phyloP scores from a whole-genome alignment of 2,329 filamentous ascomycete genomes.

The Aspergillus nomiae region DNA sequence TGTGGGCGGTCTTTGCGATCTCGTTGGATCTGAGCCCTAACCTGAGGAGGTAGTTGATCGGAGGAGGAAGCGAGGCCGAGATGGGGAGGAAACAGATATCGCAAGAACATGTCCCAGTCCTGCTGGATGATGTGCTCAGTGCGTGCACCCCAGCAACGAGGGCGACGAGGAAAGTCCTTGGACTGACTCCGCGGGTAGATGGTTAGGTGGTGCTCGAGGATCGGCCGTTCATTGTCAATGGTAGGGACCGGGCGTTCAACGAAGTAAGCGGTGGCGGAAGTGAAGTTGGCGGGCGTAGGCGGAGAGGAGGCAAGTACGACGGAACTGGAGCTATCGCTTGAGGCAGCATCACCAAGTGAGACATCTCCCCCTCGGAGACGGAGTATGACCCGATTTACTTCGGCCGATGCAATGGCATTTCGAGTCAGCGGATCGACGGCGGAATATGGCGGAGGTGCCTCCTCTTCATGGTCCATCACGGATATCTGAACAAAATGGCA shows the following conservation, averaged over 20 bases:
- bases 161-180: constrained; percentile 45
- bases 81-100: constrained; percentile 44
- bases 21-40: constrained; percentile 43
- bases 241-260: constrained; percentile 34
- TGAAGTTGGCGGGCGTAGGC: constrained; percentile 33
- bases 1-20: constrained; percentile 46
- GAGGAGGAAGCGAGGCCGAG: constrained; percentile 41
- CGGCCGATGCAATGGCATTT: constrained; percentile 19
- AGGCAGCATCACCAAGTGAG: constrained; percentile 16
- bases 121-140: constrained; percentile 39
- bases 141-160: constrained; percentile 42
- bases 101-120: constrained; percentile 48
- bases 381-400: constrained; percentile 15
- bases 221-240: constrained; percentile 25
- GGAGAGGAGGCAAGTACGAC: constrained; percentile 15
- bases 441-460: constrained; percentile 46
- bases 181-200: constrained; percentile 44
- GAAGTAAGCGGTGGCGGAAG: constrained; percentile 42
- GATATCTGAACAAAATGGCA: constrained; percentile 6
- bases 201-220: constrained; percentile 40
- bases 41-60: constrained; percentile 37
- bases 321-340: constrained; percentile 21
- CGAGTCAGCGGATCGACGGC: constrained; percentile 39
- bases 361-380: constrained; percentile 25
- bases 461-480: constrained; percentile 41